A percentile compares a stretch with the other conserved stretches of the same genome.
Conservation (phyloP, 805 yeast genomes). For the Sungouiella thailandica region DNA sequence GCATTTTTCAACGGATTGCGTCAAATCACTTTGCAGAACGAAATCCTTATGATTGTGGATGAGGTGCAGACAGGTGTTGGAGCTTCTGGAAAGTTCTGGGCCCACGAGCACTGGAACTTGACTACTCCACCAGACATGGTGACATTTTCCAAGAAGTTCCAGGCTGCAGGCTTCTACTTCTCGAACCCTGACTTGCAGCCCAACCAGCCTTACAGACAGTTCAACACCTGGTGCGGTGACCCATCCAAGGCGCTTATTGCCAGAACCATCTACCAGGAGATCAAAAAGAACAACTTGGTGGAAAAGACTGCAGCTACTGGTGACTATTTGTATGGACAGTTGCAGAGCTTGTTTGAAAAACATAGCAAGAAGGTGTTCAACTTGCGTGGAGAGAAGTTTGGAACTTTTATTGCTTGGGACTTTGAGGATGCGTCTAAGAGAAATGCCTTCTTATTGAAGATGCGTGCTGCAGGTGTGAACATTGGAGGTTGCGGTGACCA, state of each 20-base stretch:
- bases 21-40: slow-evolving; percentile 53
- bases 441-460: slow-evolving; percentile 39
- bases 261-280: slow-evolving; percentile 52
- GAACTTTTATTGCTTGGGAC: slow-evolving; percentile 66
- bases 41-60: slow-evolving; percentile 58
- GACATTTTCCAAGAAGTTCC: slow-evolving; percentile 68
- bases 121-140: slow-evolving; percentile 63
- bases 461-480: slow-evolving; percentile 54
- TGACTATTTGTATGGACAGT: slow-evolving; percentile 43
- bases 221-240: slow-evolving; percentile 79
- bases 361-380: slow-evolving; percentile 40
- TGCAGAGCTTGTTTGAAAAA: slow-evolving; percentile 34
- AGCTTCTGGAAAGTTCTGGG: slow-evolving; percentile 70
- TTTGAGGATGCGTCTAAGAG: slow-evolving; percentile 40
- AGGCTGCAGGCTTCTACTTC: slow-evolving; percentile 69
- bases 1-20: slow-evolving; percentile 60
- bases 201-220: slow-evolving; percentile 59
- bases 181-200: slow-evolving; percentile 56
- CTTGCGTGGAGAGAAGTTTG: slow-evolving; percentile 60
- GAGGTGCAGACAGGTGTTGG: slow-evolving; percentile 77
- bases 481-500: slow-evolving; percentile 64
- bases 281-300: slow-evolving; percentile 45
- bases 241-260: slow-evolving; percentile 66
- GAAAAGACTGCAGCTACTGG: slow-evolving; percentile 49
- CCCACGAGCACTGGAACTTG: slow-evolving; percentile 64